Conservation (phyloP, 2,329 filamentous ascomycete species). For the Botrytis hyacinthi region DNA sequence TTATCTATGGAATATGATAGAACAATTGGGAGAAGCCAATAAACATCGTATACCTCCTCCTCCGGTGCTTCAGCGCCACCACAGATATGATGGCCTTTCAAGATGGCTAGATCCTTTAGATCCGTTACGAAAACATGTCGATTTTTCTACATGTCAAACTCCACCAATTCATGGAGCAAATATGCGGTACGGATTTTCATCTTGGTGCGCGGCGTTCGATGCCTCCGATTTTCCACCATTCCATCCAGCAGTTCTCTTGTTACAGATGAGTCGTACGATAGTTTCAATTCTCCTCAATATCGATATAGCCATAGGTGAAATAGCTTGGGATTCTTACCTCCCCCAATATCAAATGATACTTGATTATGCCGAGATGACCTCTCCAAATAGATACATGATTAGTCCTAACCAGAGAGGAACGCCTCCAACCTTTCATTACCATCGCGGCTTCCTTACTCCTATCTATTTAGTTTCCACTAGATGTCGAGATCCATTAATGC, state of each 20-base stretch:
- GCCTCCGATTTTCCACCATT: conserved; percentile 3
- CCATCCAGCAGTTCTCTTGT: conserved; percentile 1
- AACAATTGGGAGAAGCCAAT: background rate
- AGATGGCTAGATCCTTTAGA: background rate
- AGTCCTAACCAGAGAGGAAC: background rate
- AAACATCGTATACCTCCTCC: background rate
- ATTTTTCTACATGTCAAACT: background rate
- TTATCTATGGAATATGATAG: background rate
- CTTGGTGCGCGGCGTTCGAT: conserved; percentile 1
- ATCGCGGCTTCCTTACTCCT: conserved; percentile 7
- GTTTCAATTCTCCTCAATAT: background rate
- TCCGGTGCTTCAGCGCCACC: background rate
- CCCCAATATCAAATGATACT: background rate
- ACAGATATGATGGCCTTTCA: background rate
- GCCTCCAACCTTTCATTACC: background rate
- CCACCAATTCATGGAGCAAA: background rate
- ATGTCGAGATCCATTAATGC: conserved; percentile 4
- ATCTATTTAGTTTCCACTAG: conserved; percentile 1
- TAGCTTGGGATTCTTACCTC: background rate
- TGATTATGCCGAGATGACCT: background rate
- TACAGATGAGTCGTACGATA: background rate
- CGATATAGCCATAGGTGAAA: background rate
- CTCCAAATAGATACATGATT: background rate
- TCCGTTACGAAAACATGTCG: background rate
- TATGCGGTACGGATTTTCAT: background rate